Percentiles rank a stretch among this genome's conserved stretches.
These are phyloP conservation scores for Gleditsia sinensis DNA, from an alignment of 306 rosid genomes.

Conservation along the genomic window DNA sequence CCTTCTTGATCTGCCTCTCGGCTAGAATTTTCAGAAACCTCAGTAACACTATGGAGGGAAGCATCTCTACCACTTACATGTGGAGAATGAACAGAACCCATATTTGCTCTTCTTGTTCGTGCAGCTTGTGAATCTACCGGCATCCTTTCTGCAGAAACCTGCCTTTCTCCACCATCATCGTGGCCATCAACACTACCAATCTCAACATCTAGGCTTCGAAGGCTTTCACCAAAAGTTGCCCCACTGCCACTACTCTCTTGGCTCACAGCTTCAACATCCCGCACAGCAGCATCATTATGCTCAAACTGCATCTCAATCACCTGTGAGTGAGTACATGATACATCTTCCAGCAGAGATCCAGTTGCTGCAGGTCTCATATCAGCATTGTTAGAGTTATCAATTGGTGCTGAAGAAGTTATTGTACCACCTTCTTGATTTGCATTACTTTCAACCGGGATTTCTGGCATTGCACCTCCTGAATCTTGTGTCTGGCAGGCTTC, in stretches of 20 bases:
- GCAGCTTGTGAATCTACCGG: slow-evolving; percentile 67
- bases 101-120: slow-evolving; percentile 77
- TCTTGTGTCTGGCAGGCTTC: slow-evolving; percentile 59
- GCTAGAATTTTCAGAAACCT: slow-evolving; percentile 93
- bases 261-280: slow-evolving; percentile 98
- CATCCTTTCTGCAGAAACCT: slow-evolving; percentile 72
- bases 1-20: slow-evolving; percentile 90
- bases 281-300: slow-evolving; percentile 70
- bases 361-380: slow-evolving; percentile 57
- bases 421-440: slow-evolving; percentile 49
- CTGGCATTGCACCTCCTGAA: slow-evolving; percentile 59
- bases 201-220: slow-evolving; percentile 96
- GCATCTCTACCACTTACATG: slow-evolving; percentile 73
- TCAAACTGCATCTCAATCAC: slow-evolving; percentile 89
- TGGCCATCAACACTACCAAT: slow-evolving; percentile 99
- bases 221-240: slow-evolving; percentile 98
- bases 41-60: slow-evolving; percentile 93
- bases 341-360: slow-evolving; percentile 57
- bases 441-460: slow-evolving; percentile 56
- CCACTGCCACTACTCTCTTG: slow-evolving; percentile 99
- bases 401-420: slow-evolving; percentile 36
- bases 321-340: slow-evolving; percentile 53
- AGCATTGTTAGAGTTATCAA: slow-evolving; percentile 41
- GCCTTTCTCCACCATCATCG: slow-evolving; percentile 94
- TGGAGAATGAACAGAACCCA: slow-evolving; percentile 56